A percentile compares a stretch with the other conserved stretches of the same genome.
Conservation (phyloP, 768 basidiomycete genomes). For the Tulasnella sp. region DNA sequence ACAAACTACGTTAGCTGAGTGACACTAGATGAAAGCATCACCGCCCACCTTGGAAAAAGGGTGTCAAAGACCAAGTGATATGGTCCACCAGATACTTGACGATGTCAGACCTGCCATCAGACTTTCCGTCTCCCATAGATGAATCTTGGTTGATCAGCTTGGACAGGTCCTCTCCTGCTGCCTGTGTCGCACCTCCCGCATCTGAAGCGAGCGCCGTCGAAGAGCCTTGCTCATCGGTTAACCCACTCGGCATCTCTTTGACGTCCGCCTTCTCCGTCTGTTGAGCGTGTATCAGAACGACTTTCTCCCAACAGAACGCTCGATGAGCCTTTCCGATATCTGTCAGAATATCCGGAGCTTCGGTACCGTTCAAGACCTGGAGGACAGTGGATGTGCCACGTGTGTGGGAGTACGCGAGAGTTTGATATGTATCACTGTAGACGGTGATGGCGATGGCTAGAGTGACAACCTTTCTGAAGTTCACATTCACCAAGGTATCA, state of each 20-base stretch:
- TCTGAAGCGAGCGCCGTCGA: background rate
- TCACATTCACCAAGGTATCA: slow-evolving; percentile 39
- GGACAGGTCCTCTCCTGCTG: slow-evolving; percentile 36
- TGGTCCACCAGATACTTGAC: background rate
- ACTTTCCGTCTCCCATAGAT: slow-evolving; percentile 12
- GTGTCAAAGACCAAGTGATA: slow-evolving; percentile 38
- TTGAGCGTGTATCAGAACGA: slow-evolving; percentile 46
- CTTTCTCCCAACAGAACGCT: slow-evolving; percentile 78
- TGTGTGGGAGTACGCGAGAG: slow-evolving; percentile 70
- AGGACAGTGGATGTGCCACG: slow-evolving; percentile 65
- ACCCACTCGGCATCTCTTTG: background rate
- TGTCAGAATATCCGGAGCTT: slow-evolving; percentile 50
- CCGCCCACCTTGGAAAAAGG: slow-evolving; percentile 74
- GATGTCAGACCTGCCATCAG: slow-evolving; percentile 4
- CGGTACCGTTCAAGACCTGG: slow-evolving; percentile 58
- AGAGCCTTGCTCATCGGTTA: background rate
- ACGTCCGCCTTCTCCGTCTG: background rate
- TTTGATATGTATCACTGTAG: slow-evolving; percentile 79
- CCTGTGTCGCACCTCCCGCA: slow-evolving; percentile 6
- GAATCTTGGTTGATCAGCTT: background rate
- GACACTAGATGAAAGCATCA: background rate
- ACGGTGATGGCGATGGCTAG: slow-evolving; percentile 72
- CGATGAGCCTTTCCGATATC: slow-evolving; percentile 75
- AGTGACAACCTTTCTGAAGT: slow-evolving; percentile 62
- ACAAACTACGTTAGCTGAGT: slow-evolving; percentile 4